phyloP scores from a whole-genome alignment of 305 asterid genomes.

The Fraxinus paxiana region DNA sequence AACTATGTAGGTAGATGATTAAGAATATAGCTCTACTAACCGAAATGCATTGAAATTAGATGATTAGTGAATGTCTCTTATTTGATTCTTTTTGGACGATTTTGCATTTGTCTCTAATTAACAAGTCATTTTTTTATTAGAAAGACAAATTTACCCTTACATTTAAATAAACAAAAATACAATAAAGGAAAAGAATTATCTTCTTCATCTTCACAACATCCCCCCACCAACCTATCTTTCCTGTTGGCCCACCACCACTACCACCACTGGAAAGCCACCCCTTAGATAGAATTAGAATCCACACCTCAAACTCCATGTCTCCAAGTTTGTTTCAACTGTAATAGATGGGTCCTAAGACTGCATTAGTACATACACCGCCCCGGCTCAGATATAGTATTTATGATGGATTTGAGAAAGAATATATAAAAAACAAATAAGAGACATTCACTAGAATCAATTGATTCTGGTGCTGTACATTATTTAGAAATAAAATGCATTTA shows the following conservation, averaged over 20 bases:
- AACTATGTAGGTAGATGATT: background rate
- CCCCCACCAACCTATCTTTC: background rate
- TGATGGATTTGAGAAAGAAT: background rate
- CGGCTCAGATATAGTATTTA: background rate
- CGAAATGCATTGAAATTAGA: background rate
- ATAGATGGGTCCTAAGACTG: background rate
- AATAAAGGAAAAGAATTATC: background rate
- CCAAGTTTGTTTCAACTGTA: background rate
- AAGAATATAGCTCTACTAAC: background rate
- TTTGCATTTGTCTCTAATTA: background rate
- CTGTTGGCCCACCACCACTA: background rate
- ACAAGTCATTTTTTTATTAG: background rate
- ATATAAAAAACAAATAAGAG: background rate
- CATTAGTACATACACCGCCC: background rate
- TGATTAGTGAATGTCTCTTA: too few species aligned
- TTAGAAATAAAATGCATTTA: background rate
- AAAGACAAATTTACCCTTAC: background rate
- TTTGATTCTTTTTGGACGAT: background rate
- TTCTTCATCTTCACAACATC: background rate
- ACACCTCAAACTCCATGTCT: background rate
- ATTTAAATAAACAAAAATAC: background rate
- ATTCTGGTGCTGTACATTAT: background rate
- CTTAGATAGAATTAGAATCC: background rate
- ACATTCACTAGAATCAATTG: background rate
- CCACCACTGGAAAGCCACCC: background rate